Percentiles rank a stretch among this genome's conserved stretches.
Evolutionary conservation across 108 stramenopile species (phyloP).

Genomic region (Nitzschia putrida): DNA sequence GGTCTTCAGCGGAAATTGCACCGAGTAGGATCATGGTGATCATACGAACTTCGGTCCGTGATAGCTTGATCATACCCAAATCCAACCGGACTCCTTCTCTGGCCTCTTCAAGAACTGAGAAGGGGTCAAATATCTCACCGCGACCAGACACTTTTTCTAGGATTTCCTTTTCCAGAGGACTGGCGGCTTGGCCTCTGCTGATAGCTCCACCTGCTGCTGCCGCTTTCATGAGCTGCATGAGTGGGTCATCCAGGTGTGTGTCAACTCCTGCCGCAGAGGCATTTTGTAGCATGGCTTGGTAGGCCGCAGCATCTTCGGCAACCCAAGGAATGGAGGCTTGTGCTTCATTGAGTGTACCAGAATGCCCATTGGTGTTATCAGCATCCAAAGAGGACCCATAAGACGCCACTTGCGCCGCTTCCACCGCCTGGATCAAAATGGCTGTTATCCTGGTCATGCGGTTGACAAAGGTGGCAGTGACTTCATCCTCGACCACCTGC

Average conservation of each 20-base stretch:
- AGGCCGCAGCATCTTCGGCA: slow-evolving; percentile 51
- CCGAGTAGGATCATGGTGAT: slow-evolving; percentile 71
- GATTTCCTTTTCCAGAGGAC: slow-evolving; percentile 42
- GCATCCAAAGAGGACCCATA: slow-evolving; percentile 2
- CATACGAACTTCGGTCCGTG: slow-evolving; percentile 59
- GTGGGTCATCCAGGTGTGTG: slow-evolving; percentile 35
- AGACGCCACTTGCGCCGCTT: slow-evolving; percentile 48
- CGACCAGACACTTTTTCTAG: slow-evolving; percentile 36
- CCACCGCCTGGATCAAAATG: slow-evolving; percentile 68
- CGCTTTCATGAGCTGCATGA: slow-evolving; percentile 44
- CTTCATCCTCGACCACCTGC: slow-evolving; percentile 42
- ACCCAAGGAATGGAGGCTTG: slow-evolving; percentile 30
- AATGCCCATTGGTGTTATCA: not conserved
- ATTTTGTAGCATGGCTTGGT: slow-evolving; percentile 55
- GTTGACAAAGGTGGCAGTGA: slow-evolving; percentile 39
- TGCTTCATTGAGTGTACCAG: slow-evolving; percentile 7
- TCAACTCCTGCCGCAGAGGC: slow-evolving; percentile 31
- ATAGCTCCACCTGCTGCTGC: slow-evolving; percentile 34
- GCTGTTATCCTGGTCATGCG: slow-evolving; percentile 67
- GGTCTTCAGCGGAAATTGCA: slow-evolving; percentile 59
- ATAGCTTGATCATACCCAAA: slow-evolving; percentile 65
- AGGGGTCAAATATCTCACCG: slow-evolving; percentile 62
- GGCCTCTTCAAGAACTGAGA: slow-evolving; percentile 63
- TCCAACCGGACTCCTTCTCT: slow-evolving; percentile 69
- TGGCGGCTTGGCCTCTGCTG: slow-evolving; percentile 22